These are phyloP conservation scores for Solanum chacoense DNA, from an alignment of 305 asterid species.

Conservation along the genomic window DNA sequence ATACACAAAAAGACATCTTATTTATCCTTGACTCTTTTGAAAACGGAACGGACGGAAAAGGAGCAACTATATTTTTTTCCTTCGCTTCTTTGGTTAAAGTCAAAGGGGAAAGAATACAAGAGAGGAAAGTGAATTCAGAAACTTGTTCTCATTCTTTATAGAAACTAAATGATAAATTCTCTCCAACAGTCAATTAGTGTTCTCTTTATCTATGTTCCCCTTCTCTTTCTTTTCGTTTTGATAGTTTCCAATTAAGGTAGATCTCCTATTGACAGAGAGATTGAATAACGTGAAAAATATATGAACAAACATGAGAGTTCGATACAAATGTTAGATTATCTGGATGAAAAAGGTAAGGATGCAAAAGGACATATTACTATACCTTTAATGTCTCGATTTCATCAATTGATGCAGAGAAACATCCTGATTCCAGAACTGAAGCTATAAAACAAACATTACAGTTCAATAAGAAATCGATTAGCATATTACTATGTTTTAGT, in stretches of 20 bases:
- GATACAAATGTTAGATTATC: neutral
- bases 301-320: neutral
- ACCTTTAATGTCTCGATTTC: slow-evolving; percentile 51
- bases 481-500: neutral
- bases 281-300: neutral
- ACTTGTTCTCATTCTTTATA: neutral
- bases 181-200: neutral
- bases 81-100: neutral
- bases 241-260: neutral
- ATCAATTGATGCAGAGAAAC: slow-evolving; percentile 27
- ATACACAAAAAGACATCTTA: neutral
- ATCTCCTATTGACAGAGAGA: neutral
- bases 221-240: neutral
- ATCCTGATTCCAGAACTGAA: slow-evolving; percentile 46
- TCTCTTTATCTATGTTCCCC: neutral
- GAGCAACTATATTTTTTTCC: neutral
- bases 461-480: slow-evolving; percentile 2
- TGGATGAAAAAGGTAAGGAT: neutral
- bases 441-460: slow-evolving; percentile 21
- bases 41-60: neutral
- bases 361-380: slow-evolving; percentile 1
- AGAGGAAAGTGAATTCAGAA: neutral
- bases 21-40: neutral
- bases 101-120: neutral
- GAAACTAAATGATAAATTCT: neutral